These are phyloP conservation scores for Tuctoria greenei DNA, from an alignment of 176 grass and related monocot species.

Conservation along the genomic window DNA sequence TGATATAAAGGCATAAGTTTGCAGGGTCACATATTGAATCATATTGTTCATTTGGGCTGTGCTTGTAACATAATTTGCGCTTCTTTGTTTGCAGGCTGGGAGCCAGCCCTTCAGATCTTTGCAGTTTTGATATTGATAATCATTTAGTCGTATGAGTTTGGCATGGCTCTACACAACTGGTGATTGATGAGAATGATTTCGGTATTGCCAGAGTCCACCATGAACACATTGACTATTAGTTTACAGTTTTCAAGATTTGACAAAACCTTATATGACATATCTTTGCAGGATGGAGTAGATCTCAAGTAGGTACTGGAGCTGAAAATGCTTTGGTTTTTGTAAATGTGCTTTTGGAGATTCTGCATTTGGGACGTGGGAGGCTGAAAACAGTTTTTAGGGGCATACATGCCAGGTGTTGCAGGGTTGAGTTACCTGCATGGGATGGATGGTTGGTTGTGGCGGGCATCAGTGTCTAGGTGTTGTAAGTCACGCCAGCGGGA, in stretches of 20 bases:
- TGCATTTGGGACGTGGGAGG: not conserved
- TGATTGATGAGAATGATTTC: not conserved
- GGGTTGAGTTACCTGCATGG: not conserved
- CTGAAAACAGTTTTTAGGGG: not conserved
- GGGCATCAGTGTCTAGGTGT: not conserved
- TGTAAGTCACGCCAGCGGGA: not conserved
- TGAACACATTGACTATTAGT: not conserved
- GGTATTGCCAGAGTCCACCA: not conserved
- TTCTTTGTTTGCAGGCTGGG: conserved; percentile 61
- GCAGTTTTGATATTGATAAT: conserved; percentile 73
- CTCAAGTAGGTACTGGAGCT: conserved; percentile 17
- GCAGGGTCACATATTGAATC: not conserved
- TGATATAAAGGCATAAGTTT: not conserved
- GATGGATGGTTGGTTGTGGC: not conserved
- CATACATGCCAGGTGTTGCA: not conserved
- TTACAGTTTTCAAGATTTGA: not conserved
- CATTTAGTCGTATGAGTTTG: conserved; percentile 62
- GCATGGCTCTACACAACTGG: not conserved
- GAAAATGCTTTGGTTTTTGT: conserved; percentile 35
- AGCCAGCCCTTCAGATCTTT: conserved; percentile 74
- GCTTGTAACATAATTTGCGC: conserved; percentile 2
- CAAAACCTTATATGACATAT: not conserved
- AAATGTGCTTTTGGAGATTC: not conserved
- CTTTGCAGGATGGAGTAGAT: conserved; percentile 7
- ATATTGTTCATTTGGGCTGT: not conserved